Percentiles rank a stretch among this genome's conserved stretches.
phyloP scores from a whole-genome alignment of 1,284 basidiomycete species.

The Marasmius sp. region DNA sequence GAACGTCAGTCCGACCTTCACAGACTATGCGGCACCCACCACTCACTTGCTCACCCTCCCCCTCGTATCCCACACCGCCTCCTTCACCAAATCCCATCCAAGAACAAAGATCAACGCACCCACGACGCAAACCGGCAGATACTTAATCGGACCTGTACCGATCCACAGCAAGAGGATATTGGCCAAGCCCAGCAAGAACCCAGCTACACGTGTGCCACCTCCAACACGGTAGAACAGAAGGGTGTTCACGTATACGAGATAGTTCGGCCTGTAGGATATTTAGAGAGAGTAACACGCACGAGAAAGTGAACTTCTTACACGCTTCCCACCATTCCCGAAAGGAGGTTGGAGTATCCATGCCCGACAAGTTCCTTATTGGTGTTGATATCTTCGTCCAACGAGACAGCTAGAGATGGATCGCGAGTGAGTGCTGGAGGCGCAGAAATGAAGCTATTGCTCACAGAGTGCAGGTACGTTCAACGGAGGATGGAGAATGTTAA shows the following conservation, averaged over 20 bases:
- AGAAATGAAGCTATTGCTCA: conserved; percentile 22
- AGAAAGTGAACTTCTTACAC: conserved; percentile 50
- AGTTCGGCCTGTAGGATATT: conserved; percentile 60
- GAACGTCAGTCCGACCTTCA: neutral
- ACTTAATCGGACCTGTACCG: conserved; percentile 86
- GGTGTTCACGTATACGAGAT: conserved; percentile 89
- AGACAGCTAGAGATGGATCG: conserved; percentile 61
- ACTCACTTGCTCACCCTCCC: conserved; percentile 80
- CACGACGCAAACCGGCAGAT: conserved; percentile 87
- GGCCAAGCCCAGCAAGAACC: conserved; percentile 81
- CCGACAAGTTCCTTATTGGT: conserved; percentile 92
- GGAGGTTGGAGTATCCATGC: conserved; percentile 90
- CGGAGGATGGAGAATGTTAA: conserved; percentile 93
- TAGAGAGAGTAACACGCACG: neutral
- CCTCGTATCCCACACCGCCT: conserved; percentile 95
- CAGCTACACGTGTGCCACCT: conserved; percentile 81
- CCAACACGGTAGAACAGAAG: conserved; percentile 95
- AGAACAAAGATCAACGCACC: conserved; percentile 94
- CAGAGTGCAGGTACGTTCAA: conserved; percentile 92
- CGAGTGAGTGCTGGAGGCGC: neutral
- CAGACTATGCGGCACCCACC: conserved; percentile 28
- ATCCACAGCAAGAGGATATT: conserved; percentile 77
- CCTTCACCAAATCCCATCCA: conserved; percentile 92
- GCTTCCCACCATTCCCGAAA: conserved; percentile 79
- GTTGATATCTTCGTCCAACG: conserved; percentile 87